Evolutionary conservation across 2,329 filamentous ascomycete species (phyloP).

Genomic region (Nemania serpens): DNA sequence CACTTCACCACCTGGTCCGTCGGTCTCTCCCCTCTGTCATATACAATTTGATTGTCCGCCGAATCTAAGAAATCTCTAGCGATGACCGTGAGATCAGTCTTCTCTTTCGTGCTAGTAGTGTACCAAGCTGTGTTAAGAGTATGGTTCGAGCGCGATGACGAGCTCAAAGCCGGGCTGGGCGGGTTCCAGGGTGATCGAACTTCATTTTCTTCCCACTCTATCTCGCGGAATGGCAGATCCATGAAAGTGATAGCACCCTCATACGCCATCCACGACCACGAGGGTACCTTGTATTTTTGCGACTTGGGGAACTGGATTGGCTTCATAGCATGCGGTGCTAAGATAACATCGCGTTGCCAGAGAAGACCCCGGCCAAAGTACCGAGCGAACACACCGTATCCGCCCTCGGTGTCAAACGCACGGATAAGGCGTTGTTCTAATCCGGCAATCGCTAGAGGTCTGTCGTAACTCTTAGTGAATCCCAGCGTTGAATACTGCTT

Average conservation of each 20-base stretch:
- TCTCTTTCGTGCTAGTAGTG: conserved; percentile 6
- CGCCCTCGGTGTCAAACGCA: conserved; percentile 22
- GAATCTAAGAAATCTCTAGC: conserved; percentile 13
- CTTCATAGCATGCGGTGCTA: background rate
- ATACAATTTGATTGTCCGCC: conserved; percentile 8
- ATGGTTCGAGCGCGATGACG: background rate
- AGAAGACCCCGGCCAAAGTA: conserved; percentile 22
- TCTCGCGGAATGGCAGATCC: conserved; percentile 18
- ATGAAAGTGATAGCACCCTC: conserved; percentile 26
- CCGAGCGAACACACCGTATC: conserved; percentile 25
- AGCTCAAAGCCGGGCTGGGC: background rate
- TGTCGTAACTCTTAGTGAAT: conserved; percentile 20
- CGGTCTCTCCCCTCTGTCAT: conserved; percentile 9
- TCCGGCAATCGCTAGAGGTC: conserved; percentile 25
- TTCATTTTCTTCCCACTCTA: conserved; percentile 21
- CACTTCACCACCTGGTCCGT: conserved; percentile 4
- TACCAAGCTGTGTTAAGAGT: conserved; percentile 4
- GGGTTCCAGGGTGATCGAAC: conserved; percentile 17
- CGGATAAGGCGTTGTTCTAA: conserved; percentile 25
- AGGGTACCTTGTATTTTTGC: conserved; percentile 15
- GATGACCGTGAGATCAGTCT: conserved; percentile 5
- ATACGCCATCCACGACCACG: conserved; percentile 31
- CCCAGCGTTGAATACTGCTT: conserved; percentile 20
- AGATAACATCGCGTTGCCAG: conserved; percentile 14
- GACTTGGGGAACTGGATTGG: conserved; percentile 17